Evolutionary conservation across 225 moss, liverwort and hornwort species (phyloP).

Genomic region (Climacium dendroides): DNA sequence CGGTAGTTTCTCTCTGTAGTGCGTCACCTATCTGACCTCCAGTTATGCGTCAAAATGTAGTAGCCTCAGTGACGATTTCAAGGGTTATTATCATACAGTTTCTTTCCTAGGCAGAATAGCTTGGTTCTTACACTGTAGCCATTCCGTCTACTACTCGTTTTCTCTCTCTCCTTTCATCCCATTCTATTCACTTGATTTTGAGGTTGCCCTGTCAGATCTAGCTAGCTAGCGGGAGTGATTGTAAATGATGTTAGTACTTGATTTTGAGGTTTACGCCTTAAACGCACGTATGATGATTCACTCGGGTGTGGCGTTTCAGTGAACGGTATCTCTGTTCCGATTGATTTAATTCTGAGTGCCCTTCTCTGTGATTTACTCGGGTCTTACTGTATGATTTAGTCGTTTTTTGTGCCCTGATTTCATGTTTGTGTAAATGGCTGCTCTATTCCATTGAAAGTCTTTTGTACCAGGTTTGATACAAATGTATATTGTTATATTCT

Average conservation of each 20-base stretch:
- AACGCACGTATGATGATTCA: slow-evolving; percentile 13
- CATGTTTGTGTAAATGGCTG: background rate
- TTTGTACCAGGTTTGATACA: background rate
- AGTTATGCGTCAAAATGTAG: slow-evolving; percentile 3
- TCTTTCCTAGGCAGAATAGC: slow-evolving; percentile 8
- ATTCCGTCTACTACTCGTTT: slow-evolving; percentile 1
- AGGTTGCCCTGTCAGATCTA: slow-evolving; percentile 6
- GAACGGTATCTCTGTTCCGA: slow-evolving; percentile 5
- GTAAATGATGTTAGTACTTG: slow-evolving; percentile 31
- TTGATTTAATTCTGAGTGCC: background rate
- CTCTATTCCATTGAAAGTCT: background rate
- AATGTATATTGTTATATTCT: background rate
- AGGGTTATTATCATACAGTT: slow-evolving; percentile 12
- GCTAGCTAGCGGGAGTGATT: slow-evolving; percentile 18
- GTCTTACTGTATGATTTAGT: background rate
- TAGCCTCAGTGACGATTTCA: slow-evolving; percentile 6
- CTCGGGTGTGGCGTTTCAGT: slow-evolving; percentile 1
- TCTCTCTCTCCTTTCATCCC: background rate
- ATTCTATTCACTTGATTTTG: slow-evolving; percentile 9
- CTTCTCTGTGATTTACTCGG: background rate
- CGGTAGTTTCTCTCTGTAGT: background rate
- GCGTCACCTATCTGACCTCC: background rate
- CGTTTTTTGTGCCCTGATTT: background rate
- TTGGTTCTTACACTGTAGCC: background rate
- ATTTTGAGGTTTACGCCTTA: background rate